Evolutionary conservation across 176 grass and related monocot genomes (phyloP).

Genomic region (Puccinellia tenuiflora): DNA sequence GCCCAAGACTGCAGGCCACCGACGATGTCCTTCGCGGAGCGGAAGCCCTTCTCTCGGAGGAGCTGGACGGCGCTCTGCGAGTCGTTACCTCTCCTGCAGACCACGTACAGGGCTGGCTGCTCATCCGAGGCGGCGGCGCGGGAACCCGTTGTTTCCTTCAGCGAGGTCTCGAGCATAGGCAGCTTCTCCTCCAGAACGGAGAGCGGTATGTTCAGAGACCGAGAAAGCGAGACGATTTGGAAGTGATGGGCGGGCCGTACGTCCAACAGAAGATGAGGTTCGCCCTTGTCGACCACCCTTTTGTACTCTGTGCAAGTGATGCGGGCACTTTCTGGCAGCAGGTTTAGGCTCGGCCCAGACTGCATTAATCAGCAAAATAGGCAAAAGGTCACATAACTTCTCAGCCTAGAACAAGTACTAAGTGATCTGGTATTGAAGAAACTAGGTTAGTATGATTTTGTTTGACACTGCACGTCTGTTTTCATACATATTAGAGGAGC

Average conservation of each 20-base stretch:
- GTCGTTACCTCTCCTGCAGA: constrained; percentile 85
- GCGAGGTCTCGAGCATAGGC: constrained; percentile 27
- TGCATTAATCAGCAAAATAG: constrained; percentile 33
- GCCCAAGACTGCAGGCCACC: constrained; percentile 80
- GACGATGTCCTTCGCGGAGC: constrained; percentile 60
- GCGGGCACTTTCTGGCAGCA: constrained; percentile 49
- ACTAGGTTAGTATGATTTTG: neutral
- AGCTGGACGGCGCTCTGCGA: constrained; percentile 67
- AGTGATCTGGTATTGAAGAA: neutral
- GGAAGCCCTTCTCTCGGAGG: constrained; percentile 61
- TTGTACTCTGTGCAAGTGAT: constrained; percentile 72
- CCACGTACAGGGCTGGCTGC: constrained; percentile 49
- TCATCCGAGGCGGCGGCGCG: neutral
- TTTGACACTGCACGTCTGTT: neutral
- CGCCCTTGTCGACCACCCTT: constrained; percentile 35
- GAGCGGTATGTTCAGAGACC: constrained; percentile 71
- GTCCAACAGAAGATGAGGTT: constrained; percentile 66
- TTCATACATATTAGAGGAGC: neutral
- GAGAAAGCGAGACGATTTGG: constrained; percentile 64
- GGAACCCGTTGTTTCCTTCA: constrained; percentile 17
- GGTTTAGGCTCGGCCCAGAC: constrained; percentile 34
- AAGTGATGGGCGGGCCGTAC: constrained; percentile 79
- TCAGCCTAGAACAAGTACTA: neutral
- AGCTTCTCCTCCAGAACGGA: constrained; percentile 53
- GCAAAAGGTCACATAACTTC: neutral